These are phyloP conservation scores for Lasiodiplodia gonubiensis DNA, from an alignment of 2,329 filamentous ascomycete genomes.

Conservation along the genomic window DNA sequence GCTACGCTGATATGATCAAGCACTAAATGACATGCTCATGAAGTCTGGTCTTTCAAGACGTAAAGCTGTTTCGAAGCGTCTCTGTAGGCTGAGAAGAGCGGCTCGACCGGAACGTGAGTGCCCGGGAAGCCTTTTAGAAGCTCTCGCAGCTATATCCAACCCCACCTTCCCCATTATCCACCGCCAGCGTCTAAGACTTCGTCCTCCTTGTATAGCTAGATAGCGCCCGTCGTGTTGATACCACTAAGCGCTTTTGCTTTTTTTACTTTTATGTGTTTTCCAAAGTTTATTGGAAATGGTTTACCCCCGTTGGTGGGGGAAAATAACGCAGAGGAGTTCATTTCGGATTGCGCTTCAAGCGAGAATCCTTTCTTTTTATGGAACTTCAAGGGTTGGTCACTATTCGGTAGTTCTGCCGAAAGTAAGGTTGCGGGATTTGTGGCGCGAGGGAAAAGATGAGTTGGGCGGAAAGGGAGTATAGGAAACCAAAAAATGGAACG, in stretches of 20 bases:
- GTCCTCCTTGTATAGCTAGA: not conserved
- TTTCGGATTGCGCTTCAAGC: not conserved
- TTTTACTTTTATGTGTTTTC: not conserved
- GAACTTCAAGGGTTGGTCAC: not conserved
- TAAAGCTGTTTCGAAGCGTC: not conserved
- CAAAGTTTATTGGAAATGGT: not conserved
- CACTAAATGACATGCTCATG: not conserved
- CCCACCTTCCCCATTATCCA: not conserved
- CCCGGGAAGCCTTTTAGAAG: not conserved
- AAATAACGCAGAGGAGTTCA: not conserved
- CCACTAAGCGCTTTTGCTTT: not conserved
- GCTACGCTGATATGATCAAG: slow-evolving; percentile 23
- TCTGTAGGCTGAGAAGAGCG: not conserved
- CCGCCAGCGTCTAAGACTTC: not conserved
- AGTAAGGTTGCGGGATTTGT: not conserved
- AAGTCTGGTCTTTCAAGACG: not conserved
- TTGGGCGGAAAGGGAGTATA: not conserved
- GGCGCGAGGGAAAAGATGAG: not conserved
- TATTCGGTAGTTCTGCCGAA: not conserved
- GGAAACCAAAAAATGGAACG: not conserved
- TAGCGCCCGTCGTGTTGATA: slow-evolving; percentile 7
- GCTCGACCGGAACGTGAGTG: not conserved
- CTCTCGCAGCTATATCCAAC: not conserved
- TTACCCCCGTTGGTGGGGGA: not conserved
- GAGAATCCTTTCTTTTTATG: not conserved